A percentile compares a stretch with the other conserved stretches of the same genome.
Evolutionary conservation across 371 early-diverging fungal genomes (phyloP).

Genomic region (Phascolomyces articulosus): DNA sequence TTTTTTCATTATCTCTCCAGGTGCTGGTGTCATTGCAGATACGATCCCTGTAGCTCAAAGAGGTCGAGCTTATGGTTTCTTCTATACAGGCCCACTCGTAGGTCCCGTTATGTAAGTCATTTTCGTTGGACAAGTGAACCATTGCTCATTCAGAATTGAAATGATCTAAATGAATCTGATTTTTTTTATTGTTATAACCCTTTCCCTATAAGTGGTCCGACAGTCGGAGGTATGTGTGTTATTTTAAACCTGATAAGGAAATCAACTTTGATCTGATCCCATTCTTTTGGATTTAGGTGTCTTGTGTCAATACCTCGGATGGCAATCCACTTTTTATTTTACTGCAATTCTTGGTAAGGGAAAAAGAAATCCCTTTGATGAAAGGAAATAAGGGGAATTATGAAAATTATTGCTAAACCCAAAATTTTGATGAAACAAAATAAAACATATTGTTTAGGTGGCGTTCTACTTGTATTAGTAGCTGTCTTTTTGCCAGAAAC

Average conservation of each 20-base stretch:
- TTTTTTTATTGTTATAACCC: neutral
- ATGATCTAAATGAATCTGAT: neutral
- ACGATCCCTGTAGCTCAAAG: conserved; percentile 22
- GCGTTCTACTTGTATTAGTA: conserved; percentile 19
- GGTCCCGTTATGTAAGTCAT: conserved; percentile 24
- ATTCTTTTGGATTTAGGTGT: conserved; percentile 12
- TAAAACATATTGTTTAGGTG: conserved; percentile 5
- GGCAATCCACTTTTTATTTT: conserved; percentile 70
- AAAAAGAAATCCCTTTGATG: neutral
- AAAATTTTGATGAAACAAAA: neutral
- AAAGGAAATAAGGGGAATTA: too few relatives aligned
- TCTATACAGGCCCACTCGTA: conserved; percentile 27
- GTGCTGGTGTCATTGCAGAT: conserved; percentile 41
- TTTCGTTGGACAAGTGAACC: neutral
- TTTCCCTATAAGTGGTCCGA: neutral
- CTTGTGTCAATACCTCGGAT: conserved; percentile 60
- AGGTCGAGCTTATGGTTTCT: conserved; percentile 35
- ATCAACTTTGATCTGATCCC: neutral
- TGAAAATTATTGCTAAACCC: neutral
- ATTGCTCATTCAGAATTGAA: neutral
- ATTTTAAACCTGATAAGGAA: neutral
- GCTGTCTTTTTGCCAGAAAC: conserved; percentile 36
- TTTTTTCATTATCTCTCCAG: neutral
- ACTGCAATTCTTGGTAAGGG: conserved; percentile 49
- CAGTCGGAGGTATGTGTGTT: conserved; percentile 32